phyloP scores from a whole-genome alignment of 192 early-diverging fungal genomes.

The Phlyctochytrium arcticum region DNA sequence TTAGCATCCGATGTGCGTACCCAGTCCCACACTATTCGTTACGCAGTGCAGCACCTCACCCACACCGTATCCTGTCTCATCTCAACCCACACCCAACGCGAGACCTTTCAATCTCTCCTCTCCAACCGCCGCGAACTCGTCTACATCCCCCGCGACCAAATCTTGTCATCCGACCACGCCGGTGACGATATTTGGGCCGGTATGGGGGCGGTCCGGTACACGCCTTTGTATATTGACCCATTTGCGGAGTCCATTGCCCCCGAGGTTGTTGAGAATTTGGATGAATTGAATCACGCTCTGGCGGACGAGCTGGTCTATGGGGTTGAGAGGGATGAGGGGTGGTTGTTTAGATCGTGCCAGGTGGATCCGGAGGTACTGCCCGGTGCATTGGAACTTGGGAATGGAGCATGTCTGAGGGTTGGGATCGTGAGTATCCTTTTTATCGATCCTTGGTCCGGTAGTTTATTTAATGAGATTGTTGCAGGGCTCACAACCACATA shows the following conservation, averaged over 20 bases:
- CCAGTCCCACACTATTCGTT: too few species aligned
- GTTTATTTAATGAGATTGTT: background rate
- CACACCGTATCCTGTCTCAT: too few species aligned
- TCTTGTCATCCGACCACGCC: too few species aligned
- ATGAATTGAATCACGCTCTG: conserved; percentile 7
- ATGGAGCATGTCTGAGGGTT: background rate
- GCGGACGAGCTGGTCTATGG: background rate
- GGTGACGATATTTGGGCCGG: conserved; percentile 8
- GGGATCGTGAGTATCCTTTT: background rate
- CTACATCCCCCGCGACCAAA: too few species aligned
- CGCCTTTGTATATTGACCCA: conserved; percentile 19
- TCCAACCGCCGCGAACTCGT: too few species aligned
- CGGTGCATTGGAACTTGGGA: background rate
- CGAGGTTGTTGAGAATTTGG: conserved; percentile 10
- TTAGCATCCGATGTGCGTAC: too few species aligned
- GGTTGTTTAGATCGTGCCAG: background rate
- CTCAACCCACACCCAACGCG: too few species aligned
- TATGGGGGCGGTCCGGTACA: conserved; percentile 19
- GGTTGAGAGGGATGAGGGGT: background rate
- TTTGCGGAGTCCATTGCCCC: conserved; percentile 3
- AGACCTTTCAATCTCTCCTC: too few species aligned
- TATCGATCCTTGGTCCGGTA: background rate
- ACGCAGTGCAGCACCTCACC: too few species aligned
- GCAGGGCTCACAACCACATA: background rate
- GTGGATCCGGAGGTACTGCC: background rate